Base-by-base conservation (phyloP, 2,329 filamentous ascomycete genomes). In the Thelonectria blattea region DNA sequence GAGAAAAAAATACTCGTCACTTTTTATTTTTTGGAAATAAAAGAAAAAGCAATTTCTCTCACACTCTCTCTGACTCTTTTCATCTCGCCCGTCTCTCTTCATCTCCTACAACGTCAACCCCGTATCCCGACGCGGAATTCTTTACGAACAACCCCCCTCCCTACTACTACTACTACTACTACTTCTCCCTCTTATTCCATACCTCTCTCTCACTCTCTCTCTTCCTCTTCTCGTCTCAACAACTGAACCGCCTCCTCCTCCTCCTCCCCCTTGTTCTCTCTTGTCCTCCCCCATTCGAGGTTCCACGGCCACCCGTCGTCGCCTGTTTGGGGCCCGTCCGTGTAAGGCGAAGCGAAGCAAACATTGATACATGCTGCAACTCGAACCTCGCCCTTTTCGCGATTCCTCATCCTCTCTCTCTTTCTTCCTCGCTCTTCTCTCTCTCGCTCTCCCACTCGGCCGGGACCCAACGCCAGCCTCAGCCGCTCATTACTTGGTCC, bases 301-400 rank as follows among this genome's bases (percentile, higher is more conserved):
- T 70, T 71, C 60, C 68, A 70, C 68, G 62, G 56, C 57, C 52
- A 70, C 61, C 66, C 65, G 65, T 61, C 64, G 68, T 63, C 67
- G 65, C 68, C 68, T 69, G 61, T 61, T 65, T 49, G 65, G 58
- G 15, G 66, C 53, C 61, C 27, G 60, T 60, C 60, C 67, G 67
- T 70, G 68, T 65, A 71, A 70, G 68, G 64, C 67, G 53, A 67
- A 67, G 65, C 68, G 58, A 69, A 68, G 68, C 68, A 71, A 70
- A 70, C 68, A 70, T 65, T 60, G 39, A 62, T 56, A 52, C 41
- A 47, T 48, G 10, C 55, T 62, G 37, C 52, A 50, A 49, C 53
- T 60, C 42, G 34, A 15, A 15, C 65, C 56, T 64, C 61, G 54
- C 58, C 63, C 43, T 59, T 64, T 61, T 61, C 61, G 47, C 56